Base-by-base conservation (phyloP, 31 red algal genomes). In the Bonnemaisonia californica region DNA sequence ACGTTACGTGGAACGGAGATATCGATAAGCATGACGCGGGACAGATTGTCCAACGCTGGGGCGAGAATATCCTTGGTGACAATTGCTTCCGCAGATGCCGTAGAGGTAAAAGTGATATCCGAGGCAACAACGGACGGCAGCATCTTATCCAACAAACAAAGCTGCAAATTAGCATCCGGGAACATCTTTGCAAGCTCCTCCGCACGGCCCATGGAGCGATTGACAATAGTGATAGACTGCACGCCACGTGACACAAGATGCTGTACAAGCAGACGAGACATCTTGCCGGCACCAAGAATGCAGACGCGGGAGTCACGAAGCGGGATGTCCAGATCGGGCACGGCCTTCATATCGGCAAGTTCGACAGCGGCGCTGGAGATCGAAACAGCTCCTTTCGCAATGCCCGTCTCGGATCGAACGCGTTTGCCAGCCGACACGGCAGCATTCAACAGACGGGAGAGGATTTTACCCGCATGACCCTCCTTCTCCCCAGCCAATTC, bases 1-100 rank as follows among this genome's bases (percentile, higher is more conserved):
- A 98, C 89, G 58, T 98, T 98, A 13, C 92, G 77, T 74, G 96
- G 96, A 12, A 98, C 96, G 21, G 96, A 95, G 62, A 98, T 98
- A 71, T 98, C 96, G 76, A 98, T 87, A 1, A 98, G 42, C 75
- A 98, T 88, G 3, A 63, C 42, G 28, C 71, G 27, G 19, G 79
- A 39, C 24, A 34, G 59, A 42, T 33, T 54, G n/a, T 87, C 80
- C 23, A 92, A 61, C 16, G 42, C 54, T n/a, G 61, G 54, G 1
- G 57, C 74, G 36, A 98, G 42, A 19, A 72, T 48, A 31, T 78
- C 38, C 23, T 61, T 69, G 9, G 67, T 81, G 11, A 98, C 28
- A 77, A 98, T 93, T 22, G 96, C 93, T 1, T 93, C 93, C 24
- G 72, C 54, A 1, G 96, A 47, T 2, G 79, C 86, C 0, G 96